Conservation (phyloP, 129 eudicot species). For the Mikania micrantha region DNA sequence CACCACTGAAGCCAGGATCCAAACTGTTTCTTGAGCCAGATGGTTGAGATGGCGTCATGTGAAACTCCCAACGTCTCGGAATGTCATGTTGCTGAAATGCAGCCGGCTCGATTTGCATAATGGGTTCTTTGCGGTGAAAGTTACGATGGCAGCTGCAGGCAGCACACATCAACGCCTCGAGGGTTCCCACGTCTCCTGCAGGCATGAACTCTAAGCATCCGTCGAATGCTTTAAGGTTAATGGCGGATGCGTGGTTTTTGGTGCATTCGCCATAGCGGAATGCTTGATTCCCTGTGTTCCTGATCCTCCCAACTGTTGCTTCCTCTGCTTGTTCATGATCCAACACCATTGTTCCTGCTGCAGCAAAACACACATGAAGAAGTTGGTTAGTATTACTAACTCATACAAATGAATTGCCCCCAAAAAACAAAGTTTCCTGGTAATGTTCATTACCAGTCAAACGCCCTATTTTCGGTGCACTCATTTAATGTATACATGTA, state of each 20-base stretch:
- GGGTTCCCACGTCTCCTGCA: constrained; percentile 45
- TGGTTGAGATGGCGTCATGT: constrained; percentile 40
- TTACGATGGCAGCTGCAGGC: constrained; percentile 77
- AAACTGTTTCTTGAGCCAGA: constrained; percentile 42
- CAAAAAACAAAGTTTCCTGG: too few relatives aligned
- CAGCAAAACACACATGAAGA: too few relatives aligned
- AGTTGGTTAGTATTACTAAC: too few relatives aligned
- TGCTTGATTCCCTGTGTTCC: neutral
- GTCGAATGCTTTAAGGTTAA: constrained; percentile 51
- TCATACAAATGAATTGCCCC: too few relatives aligned
- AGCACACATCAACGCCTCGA: constrained; percentile 60
- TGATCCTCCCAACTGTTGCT: neutral
- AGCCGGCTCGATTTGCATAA: neutral
- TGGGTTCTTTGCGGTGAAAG: constrained; percentile 31
- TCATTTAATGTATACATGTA: too few relatives aligned
- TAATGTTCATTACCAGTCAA: too few relatives aligned
- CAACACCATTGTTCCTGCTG: neutral
- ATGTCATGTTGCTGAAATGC: constrained; percentile 31
- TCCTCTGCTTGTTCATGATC: neutral
- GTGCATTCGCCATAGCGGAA: constrained; percentile 55
- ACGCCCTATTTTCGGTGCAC: too few relatives aligned
- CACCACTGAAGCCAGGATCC: constrained; percentile 23
- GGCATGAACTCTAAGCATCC: constrained; percentile 79
- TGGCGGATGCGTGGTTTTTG: constrained; percentile 58
- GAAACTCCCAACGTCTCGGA: constrained; percentile 41